These are phyloP conservation scores for Aspergillus piperis DNA, from an alignment of 2,329 filamentous ascomycete genomes.

Conservation along the genomic window DNA sequence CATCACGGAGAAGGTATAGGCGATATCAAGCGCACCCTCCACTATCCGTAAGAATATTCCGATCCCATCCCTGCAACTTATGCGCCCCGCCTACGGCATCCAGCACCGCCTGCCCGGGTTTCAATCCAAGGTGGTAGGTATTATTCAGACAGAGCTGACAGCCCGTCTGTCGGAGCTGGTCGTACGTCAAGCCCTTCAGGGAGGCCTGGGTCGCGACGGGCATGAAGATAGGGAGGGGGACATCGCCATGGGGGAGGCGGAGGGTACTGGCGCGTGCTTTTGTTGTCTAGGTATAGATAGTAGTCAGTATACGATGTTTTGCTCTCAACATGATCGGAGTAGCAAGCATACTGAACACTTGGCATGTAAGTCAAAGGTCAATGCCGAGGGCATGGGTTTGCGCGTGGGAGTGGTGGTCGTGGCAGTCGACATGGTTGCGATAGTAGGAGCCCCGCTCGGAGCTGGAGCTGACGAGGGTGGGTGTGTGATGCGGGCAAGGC, in stretches of 20 bases:
- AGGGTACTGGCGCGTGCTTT: constrained; percentile 88
- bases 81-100: constrained; percentile 90
- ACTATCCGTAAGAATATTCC: constrained; percentile 83
- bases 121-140: constrained; percentile 93
- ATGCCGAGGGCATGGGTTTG: constrained; percentile 56
- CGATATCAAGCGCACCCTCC: constrained; percentile 41
- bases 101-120: constrained; percentile 87
- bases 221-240: constrained; percentile 95
- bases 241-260: constrained; percentile 85
- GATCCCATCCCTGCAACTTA: constrained; percentile 89
- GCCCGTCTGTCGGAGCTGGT: constrained; percentile 84
- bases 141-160: constrained; percentile 95
- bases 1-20: no score
- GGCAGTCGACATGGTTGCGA: constrained; percentile 35
- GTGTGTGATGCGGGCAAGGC: background rate
- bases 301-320: background rate
- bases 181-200: constrained; percentile 88
- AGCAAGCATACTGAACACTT: constrained; percentile 72
- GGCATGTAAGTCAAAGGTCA: constrained; percentile 76
- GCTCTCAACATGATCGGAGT: background rate
- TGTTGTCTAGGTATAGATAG: constrained; percentile 66
- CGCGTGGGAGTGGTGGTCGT: constrained; percentile 20
- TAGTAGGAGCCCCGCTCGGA: constrained; percentile 17
- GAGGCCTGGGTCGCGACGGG: constrained; percentile 96
- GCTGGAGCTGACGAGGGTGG: background rate